phyloP scores from a whole-genome alignment of 441 rosid species.

The Syzygium syzygioides region DNA sequence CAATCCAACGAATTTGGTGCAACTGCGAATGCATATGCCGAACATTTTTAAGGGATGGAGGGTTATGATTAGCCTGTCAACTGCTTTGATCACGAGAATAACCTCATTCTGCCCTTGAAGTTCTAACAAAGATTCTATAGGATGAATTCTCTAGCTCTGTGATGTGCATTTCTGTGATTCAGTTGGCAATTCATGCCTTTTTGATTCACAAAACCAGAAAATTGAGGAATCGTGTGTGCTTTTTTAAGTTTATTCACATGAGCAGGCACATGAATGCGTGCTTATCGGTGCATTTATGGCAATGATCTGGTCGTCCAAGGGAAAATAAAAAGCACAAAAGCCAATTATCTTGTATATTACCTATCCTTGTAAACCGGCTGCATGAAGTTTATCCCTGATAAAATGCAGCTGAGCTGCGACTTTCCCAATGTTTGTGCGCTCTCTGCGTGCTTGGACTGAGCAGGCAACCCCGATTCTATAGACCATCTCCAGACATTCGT shows the following conservation, averaged over 20 bases:
- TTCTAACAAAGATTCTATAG: neutral
- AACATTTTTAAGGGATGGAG: neutral
- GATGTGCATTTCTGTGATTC: neutral
- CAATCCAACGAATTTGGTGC: neutral
- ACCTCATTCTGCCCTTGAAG: neutral
- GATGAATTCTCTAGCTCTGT: neutral
- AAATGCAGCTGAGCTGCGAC: neutral
- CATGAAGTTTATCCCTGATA: neutral
- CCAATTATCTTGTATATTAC: accelerated
- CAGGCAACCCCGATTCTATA: accelerated
- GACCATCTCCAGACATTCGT: neutral
- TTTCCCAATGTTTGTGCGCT: neutral
- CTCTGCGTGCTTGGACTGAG: neutral
- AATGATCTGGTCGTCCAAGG: neutral
- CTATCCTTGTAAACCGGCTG: neutral
- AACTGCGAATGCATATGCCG: neutral
- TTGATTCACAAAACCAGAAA: neutral
- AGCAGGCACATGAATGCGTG: neutral
- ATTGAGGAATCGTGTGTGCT: neutral
- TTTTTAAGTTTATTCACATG: neutral
- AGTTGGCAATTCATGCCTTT: neutral
- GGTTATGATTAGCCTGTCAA: neutral
- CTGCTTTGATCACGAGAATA: neutral
- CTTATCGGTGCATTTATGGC: neutral
- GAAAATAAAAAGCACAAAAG: neutral